Conservation (phyloP, 2,329 filamentous ascomycete species). For the Alternaria sp. region DNA sequence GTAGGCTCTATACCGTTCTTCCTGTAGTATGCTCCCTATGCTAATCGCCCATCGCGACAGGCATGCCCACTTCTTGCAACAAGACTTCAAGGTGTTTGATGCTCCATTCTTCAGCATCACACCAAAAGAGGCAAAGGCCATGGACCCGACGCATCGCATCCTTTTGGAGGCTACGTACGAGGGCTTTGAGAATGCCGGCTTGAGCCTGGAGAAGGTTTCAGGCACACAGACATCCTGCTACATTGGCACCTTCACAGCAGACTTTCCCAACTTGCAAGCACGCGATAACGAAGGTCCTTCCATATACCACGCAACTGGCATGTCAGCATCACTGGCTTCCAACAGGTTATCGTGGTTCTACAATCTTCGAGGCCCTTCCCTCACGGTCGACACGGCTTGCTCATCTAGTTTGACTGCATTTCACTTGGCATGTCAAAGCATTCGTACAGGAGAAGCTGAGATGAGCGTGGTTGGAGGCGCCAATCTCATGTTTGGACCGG, state of each 20-base stretch:
- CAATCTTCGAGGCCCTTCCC: conserved; percentile 30
- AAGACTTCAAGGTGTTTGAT: conserved; percentile 34
- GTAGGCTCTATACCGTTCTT: background rate
- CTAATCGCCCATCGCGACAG: no score
- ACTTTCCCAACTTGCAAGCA: conserved; percentile 29
- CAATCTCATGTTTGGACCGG: conserved; percentile 45
- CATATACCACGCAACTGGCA: conserved; percentile 25
- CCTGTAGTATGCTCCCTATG: background rate
- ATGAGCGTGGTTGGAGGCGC: conserved; percentile 51
- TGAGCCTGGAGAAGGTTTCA: conserved; percentile 19
- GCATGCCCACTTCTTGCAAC: conserved; percentile 26
- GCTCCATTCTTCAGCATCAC: conserved; percentile 34
- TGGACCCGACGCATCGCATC: conserved; percentile 39
- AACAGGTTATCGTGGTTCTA: conserved; percentile 31
- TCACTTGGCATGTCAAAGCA: conserved; percentile 37
- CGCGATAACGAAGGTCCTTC: conserved; percentile 23
- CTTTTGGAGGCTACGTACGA: conserved; percentile 38
- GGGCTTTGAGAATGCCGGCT: conserved; percentile 30
- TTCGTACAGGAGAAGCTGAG: conserved; percentile 32
- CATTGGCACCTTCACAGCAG: conserved; percentile 28
- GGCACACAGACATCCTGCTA: conserved; percentile 32
- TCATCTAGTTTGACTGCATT: conserved; percentile 28
- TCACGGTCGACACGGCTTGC: conserved; percentile 38
- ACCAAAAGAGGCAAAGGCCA: conserved; percentile 29
- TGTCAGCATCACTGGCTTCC: conserved; percentile 20